A percentile compares a stretch with the other conserved stretches of the same genome.
These are phyloP conservation scores for Rhynchospora pubera DNA, from an alignment of 176 grass and related monocot genomes.

Conservation along the genomic window DNA sequence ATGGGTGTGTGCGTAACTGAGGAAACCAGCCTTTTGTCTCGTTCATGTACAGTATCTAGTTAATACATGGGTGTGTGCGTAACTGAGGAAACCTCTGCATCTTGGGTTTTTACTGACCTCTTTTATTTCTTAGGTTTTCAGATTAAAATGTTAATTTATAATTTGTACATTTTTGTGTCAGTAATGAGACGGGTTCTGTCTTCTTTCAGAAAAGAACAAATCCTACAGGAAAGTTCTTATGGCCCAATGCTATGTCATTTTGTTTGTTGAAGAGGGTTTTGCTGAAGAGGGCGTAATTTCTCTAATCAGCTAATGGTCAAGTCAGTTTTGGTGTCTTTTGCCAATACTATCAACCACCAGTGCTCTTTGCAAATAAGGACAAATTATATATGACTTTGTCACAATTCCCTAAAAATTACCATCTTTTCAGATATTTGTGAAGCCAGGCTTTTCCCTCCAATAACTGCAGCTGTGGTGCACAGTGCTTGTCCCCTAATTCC, in stretches of 20 bases:
- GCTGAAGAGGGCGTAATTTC: not conserved
- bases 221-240: not conserved
- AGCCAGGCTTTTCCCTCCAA: constrained; percentile 91
- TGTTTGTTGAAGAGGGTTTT: not conserved
- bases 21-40: too few relatives aligned
- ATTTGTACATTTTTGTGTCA: too few relatives aligned
- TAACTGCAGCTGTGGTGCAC: constrained; percentile 89
- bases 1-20: too few relatives aligned
- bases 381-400: not conserved
- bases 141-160: too few relatives aligned
- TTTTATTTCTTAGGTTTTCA: too few relatives aligned
- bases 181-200: too few relatives aligned
- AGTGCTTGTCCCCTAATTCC: constrained; percentile 70
- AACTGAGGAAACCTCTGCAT: too few relatives aligned
- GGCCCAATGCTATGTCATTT: not conserved
- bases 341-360: constrained; percentile 8
- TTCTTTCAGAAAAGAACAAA: not conserved
- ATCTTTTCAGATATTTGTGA: constrained; percentile 98
- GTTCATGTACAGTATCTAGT: too few relatives aligned
- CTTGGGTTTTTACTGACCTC: too few relatives aligned
- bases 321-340: not conserved
- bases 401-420: constrained; percentile 29
- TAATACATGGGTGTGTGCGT: too few relatives aligned
- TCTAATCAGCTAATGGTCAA: not conserved
- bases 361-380: not conserved